Evolutionary conservation across 345 rosid species (phyloP).

Genomic region (Arabidopsis arenosa): DNA sequence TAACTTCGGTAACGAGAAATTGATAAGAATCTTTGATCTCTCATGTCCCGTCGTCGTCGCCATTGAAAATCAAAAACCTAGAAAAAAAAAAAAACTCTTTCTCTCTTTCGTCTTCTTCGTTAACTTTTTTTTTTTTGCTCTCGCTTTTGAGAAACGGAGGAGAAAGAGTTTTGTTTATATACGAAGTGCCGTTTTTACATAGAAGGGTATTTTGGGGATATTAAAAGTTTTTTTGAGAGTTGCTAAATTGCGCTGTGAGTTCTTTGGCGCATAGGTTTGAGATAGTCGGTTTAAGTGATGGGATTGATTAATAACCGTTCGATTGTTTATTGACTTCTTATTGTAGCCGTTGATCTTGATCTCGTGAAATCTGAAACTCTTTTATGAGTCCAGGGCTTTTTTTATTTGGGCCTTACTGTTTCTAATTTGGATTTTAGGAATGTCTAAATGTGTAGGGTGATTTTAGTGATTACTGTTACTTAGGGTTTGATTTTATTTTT

Average conservation of each 20-base stretch:
- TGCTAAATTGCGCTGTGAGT: conserved; percentile 41
- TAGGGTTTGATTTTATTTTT: no score
- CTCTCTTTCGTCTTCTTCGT: background rate
- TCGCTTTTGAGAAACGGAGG: conserved; percentile 36
- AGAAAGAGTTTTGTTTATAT: conserved; percentile 9
- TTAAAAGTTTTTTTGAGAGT: background rate
- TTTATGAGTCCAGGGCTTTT: background rate
- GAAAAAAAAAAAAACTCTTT: background rate
- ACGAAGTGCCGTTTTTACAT: conserved; percentile 41
- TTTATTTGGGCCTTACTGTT: background rate
- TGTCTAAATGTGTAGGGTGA: no score
- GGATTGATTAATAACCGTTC: conserved; percentile 29
- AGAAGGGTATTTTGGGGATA: conserved; percentile 27
- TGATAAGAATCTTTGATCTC: conserved; percentile 59
- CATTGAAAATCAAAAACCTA: conserved; percentile 36
- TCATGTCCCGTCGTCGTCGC: conserved; percentile 53
- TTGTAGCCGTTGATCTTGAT: background rate
- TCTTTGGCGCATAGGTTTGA: conserved; percentile 11
- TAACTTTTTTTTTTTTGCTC: background rate
- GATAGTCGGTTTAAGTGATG: background rate
- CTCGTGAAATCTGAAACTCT: background rate
- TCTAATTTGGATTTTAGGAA: no score
- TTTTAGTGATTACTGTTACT: no score
- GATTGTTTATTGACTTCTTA: conserved; percentile 2
- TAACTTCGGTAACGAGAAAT: conserved; percentile 57